These are phyloP conservation scores for Rosa rugosa DNA, from an alignment of 306 rosid species.

Conservation along the genomic window DNA sequence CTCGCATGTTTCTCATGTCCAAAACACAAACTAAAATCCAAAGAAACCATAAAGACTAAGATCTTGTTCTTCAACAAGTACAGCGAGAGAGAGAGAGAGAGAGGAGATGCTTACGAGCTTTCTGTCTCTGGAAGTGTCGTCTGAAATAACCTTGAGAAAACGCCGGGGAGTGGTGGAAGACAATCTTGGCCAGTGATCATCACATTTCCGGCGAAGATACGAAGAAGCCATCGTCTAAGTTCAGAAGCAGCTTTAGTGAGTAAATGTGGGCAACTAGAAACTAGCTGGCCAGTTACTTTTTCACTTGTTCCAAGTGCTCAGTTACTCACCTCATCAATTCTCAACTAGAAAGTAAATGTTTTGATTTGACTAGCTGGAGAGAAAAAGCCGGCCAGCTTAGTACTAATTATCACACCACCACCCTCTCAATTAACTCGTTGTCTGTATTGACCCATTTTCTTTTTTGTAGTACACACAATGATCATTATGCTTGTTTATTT, in stretches of 20 bases:
- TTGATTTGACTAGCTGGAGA: neutral
- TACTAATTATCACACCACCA: too few relatives aligned
- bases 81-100: neutral
- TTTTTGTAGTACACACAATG: too few relatives aligned
- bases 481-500: too few relatives aligned
- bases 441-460: neutral
- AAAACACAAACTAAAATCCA: too few relatives aligned
- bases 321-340: neutral
- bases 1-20: too few relatives aligned
- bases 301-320: neutral
- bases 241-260: neutral
- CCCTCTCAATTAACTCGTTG: neutral
- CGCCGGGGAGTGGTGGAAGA: slow-evolving; percentile 6
- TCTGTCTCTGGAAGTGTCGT: neutral
- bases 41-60: neutral
- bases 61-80: neutral
- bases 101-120: slow-evolving; percentile 10
- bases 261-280: neutral
- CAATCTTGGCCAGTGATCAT: neutral
- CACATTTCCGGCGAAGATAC: neutral
- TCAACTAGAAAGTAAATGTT: neutral
- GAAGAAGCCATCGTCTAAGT: neutral
- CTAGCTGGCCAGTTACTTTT: neutral
- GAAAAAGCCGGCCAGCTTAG: neutral
- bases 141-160: slow-evolving; percentile 1